These are phyloP conservation scores for Trichophyton simii DNA, from an alignment of 2,329 filamentous ascomycete genomes.

Conservation along the genomic window DNA sequence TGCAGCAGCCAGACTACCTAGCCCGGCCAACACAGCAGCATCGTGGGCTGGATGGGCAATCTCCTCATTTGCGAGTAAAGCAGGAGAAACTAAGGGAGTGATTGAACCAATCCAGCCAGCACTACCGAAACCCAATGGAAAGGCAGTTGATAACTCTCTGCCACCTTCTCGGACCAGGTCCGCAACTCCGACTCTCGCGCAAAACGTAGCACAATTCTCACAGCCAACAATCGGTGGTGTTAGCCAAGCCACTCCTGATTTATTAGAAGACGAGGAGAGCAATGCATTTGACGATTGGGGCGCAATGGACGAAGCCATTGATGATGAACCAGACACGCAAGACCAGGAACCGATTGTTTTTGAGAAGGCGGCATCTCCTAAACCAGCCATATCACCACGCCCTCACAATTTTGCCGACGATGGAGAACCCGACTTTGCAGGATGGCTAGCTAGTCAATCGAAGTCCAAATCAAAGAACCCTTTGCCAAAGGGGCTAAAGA, in stretches of 20 bases:
- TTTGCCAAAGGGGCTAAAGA: constrained; percentile 71
- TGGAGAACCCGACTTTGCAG: constrained; percentile 87
- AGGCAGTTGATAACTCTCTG: not conserved
- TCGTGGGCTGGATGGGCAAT: constrained; percentile 97
- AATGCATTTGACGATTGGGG: constrained; percentile 63
- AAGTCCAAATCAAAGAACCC: constrained; percentile 59
- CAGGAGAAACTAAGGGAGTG: constrained; percentile 71
- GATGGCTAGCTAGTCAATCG: constrained; percentile 81
- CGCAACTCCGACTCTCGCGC: not conserved
- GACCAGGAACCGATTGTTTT: constrained; percentile 37
- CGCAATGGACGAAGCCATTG: constrained; percentile 34
- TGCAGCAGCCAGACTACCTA: constrained; percentile 60
- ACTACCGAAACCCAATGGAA: not conserved
- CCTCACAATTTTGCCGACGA: constrained; percentile 57
- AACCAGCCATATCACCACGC: constrained; percentile 17
- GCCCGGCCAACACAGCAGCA: constrained; percentile 49
- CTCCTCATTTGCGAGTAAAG: constrained; percentile 92
- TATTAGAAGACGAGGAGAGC: constrained; percentile 23
- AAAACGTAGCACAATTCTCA: constrained; percentile 3
- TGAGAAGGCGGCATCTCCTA: constrained; percentile 25
- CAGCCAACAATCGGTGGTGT: constrained; percentile 20
- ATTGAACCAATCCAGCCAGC: constrained; percentile 47
- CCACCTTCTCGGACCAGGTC: not conserved
- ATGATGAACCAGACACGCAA: constrained; percentile 42
- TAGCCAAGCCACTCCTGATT: constrained; percentile 35